A percentile compares a stretch with the other conserved stretches of the same genome.
These are phyloP conservation scores for Omphalotus guepiniiformis DNA, from an alignment of 768 basidiomycete genomes.

Conservation along the genomic window DNA sequence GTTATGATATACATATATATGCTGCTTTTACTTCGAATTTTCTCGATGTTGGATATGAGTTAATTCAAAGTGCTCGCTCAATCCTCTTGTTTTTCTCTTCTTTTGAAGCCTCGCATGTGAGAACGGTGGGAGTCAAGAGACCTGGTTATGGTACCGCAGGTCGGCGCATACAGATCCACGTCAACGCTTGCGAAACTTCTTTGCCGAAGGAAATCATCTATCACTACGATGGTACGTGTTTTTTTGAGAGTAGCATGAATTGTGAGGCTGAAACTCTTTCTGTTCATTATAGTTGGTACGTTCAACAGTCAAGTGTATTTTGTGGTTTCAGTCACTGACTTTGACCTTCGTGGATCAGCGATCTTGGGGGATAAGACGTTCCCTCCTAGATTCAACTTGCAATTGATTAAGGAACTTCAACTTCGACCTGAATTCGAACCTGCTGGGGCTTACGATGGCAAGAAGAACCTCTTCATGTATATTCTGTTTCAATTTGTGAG, in stretches of 20 bases:
- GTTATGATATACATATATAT: no score
- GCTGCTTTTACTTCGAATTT: no score
- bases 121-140: conserved; percentile 61
- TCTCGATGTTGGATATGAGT: neutral
- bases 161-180: conserved; percentile 25
- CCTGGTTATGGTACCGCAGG: conserved; percentile 53
- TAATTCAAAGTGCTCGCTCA: neutral
- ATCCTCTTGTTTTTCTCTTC: neutral
- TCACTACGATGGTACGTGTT: conserved; percentile 74
- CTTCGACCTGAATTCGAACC: conserved; percentile 43
- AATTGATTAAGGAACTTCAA: conserved; percentile 46
- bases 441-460: conserved; percentile 52
- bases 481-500: no score
- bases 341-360: conserved; percentile 3
- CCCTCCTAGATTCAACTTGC: conserved; percentile 43
- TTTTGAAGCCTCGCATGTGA: conserved; percentile 25
- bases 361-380: conserved; percentile 46
- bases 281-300: conserved; percentile 45
- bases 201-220: conserved; percentile 55
- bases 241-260: no score
- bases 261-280: no score
- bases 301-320: conserved; percentile 15
- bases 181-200: conserved; percentile 51
- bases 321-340: neutral
- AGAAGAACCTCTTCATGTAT: conserved; percentile 57